Percentiles rank a stretch among this genome's conserved stretches.
phyloP scores from a whole-genome alignment of 306 rosid species.

The Geum urbanum region DNA sequence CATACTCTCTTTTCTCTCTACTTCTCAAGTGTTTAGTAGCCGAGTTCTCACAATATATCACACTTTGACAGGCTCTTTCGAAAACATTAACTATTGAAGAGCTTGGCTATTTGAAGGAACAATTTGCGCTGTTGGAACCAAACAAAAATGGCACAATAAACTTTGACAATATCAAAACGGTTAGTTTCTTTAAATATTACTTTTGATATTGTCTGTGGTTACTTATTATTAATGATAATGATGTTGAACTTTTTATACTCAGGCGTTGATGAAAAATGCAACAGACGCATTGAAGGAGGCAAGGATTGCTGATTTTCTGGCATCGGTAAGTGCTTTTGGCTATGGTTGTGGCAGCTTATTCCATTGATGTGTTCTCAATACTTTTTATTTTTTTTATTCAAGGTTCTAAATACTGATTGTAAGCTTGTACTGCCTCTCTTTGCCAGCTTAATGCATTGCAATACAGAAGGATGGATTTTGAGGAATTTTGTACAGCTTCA shows the following conservation, averaged over 20 bases:
- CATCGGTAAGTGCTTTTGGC: conserved; percentile 52
- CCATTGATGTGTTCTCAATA: not conserved
- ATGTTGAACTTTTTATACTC: conserved; percentile 31
- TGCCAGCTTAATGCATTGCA: conserved; percentile 84
- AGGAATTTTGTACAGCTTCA: conserved; percentile 81
- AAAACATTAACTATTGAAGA: conserved; percentile 69
- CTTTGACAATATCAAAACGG: conserved; percentile 81
- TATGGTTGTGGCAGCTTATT: conserved; percentile 4
- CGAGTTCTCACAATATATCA: conserved; percentile 12
- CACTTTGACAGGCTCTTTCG: conserved; percentile 69
- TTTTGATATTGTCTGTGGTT: not conserved
- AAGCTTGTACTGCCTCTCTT: conserved; percentile 18
- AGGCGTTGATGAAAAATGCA: conserved; percentile 76
- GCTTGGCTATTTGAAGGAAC: conserved; percentile 62
- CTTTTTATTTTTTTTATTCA: too few relatives aligned
- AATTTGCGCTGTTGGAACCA: conserved; percentile 71
- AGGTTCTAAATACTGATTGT: not conserved
- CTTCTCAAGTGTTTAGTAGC: not conserved
- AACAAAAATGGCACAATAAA: conserved; percentile 68
- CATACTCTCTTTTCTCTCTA: not conserved
- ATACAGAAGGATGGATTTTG: conserved; percentile 83
- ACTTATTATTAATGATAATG: conserved; percentile 19
- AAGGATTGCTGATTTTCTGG: conserved; percentile 57
- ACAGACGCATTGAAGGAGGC: conserved; percentile 97
- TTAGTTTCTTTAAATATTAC: conserved; percentile 38